These are phyloP conservation scores for Coemansia aciculifera DNA, from an alignment of 192 early-diverging fungal genomes.

Conservation along the genomic window DNA sequence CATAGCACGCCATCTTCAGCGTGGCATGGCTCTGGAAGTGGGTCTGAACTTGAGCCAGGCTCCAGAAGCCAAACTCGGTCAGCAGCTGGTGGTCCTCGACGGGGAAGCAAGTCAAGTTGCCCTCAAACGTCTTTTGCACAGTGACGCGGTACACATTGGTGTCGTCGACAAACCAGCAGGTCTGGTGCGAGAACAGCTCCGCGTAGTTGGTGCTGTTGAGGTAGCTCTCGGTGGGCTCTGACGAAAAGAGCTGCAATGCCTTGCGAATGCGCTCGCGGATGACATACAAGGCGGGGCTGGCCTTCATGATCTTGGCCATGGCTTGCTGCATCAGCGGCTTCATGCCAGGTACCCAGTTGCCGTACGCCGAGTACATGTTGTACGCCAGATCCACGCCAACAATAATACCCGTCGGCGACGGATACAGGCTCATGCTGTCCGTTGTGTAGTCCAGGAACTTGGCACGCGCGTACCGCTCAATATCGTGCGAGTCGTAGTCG, in stretches of 20 bases:
- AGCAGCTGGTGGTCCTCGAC: slow-evolving; percentile 32
- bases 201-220: slow-evolving; percentile 92
- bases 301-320: slow-evolving; percentile 99
- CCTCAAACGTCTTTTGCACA: slow-evolving; percentile 99
- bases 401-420: slow-evolving; percentile 96
- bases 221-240: slow-evolving; percentile 98
- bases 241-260: slow-evolving; percentile 96
- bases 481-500: slow-evolving; percentile 98
- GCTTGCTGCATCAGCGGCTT: slow-evolving; percentile 97
- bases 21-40: slow-evolving; percentile 16
- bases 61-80: slow-evolving; percentile 37
- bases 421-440: slow-evolving; percentile 98
- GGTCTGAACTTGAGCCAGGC: slow-evolving; percentile 22
- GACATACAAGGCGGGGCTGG: slow-evolving; percentile 96
- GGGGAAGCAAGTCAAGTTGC: slow-evolving; percentile 71
- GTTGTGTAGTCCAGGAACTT: slow-evolving; percentile 99
- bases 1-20: slow-evolving; percentile 23
- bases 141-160: slow-evolving; percentile 99
- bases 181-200: slow-evolving; percentile 97
- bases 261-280: slow-evolving; percentile 98
- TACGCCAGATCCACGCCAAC: slow-evolving; percentile 98
- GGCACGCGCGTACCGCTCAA: slow-evolving; percentile 96
- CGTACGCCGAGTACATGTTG: slow-evolving; percentile 90
- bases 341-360: slow-evolving; percentile 99
- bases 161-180: slow-evolving; percentile 99